Evolutionary conservation across 177 flowering plant species (phyloP), one percentile per base, ranked within the genome.

Genomic region (Vitis hybrid): DNA sequence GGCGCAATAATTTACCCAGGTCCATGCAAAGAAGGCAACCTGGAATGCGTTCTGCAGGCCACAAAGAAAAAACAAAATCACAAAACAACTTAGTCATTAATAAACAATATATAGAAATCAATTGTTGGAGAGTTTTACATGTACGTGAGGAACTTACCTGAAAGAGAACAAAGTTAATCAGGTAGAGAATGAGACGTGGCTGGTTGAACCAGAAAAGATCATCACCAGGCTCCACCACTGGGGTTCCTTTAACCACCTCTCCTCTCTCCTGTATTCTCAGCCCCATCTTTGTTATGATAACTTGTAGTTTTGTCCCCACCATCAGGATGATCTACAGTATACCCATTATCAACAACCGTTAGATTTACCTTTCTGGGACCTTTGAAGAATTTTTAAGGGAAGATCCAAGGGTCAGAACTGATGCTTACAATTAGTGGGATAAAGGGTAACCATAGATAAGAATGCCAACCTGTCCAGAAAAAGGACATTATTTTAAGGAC

Each of bases 231-330:
- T 88, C 72, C 51, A 90, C 96, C 10, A 84, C 78, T 1, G 87
- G 90, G 1, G 73, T 81, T 1, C 97, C 97, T 65, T 83, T 82
- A 56, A 90, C 90, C 8, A 92, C 87, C 48, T 85, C 86, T 39
- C 89, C 91, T 65, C 86, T 83, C 22, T 87, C 91, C 70, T 86
- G 88, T 64, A 92, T 89, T 67, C 81, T 72, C 1, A 89, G 68
- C 9, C 85, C 96, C 95, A 92, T 89, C 52, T 86, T 86, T 13
- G 92, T 88, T 74, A 92, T 86, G 9, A 92, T 85, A 72, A 88
- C 92, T 20, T 87, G 95, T 20, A 92, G 86, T 82, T 92, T 92
- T 1, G 92, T 90, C 59, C 98, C 97, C 52, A 91, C 91, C 64
- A 88, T 22, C 7, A 93, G 71, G 55, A 88, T 82, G n/a, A 91